Conservation (phyloP, 2,329 filamentous ascomycete genomes). For the Colletotrichum gloeosporioides region DNA sequence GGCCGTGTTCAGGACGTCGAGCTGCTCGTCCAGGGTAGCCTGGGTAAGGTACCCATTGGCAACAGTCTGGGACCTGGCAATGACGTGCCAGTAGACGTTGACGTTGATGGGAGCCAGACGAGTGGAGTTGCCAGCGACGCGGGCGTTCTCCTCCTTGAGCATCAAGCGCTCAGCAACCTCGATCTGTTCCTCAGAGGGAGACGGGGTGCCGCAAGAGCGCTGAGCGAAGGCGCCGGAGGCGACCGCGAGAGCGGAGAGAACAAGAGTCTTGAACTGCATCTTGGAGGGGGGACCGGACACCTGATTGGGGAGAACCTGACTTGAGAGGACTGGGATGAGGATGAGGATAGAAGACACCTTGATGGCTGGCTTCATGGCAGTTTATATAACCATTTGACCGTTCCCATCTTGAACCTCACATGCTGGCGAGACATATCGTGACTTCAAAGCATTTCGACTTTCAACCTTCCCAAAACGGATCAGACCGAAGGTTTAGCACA, state of each 20-base stretch:
- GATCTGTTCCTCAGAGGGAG: conserved; percentile 5
- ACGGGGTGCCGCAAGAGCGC: conserved; percentile 18
- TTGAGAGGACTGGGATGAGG: conserved; percentile 1
- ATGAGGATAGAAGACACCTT: not conserved
- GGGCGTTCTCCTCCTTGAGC: conserved; percentile 12
- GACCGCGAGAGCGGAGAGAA: conserved; percentile 16
- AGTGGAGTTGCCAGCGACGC: conserved; percentile 21
- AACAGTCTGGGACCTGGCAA: conserved; percentile 33
- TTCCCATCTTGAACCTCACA: not conserved
- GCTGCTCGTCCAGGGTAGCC: conserved; percentile 40
- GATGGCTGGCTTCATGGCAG: not conserved
- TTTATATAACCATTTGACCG: conserved; percentile 2
- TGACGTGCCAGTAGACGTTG: conserved; percentile 45
- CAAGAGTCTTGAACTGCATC: conserved; percentile 18
- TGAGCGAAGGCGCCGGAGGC: conserved; percentile 15
- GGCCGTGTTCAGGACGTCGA: conserved; percentile 48
- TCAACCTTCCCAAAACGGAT: conserved; percentile 18
- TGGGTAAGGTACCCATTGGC: conserved; percentile 38
- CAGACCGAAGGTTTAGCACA: not conserved
- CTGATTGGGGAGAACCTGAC: not conserved
- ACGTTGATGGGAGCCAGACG: conserved; percentile 33
- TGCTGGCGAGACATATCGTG: not conserved
- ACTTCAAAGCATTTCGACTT: not conserved
- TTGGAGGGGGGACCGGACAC: not conserved
- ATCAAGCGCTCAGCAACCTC: conserved; percentile 11